Base-by-base conservation (phyloP, 116 monocot genomes). In the Phalaenopsis hybrid region DNA sequence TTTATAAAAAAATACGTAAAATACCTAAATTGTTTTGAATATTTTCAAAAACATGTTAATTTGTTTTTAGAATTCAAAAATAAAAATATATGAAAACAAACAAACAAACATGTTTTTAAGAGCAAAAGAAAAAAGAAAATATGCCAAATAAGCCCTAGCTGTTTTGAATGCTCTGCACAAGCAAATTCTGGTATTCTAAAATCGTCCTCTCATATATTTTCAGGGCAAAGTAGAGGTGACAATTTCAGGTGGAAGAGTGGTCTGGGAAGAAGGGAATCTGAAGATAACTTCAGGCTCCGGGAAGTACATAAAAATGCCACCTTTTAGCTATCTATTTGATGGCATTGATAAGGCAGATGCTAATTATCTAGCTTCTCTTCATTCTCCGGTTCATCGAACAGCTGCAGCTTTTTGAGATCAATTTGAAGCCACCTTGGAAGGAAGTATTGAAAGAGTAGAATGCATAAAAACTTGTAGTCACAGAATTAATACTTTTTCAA, bases 201-300 rank as follows among this genome's bases (percentile, higher is more conserved):
- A 72, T 41, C 16, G 5, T 4, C 16, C 34, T 43, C 72, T 41
- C 41, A 72, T 72, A 16, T 65, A 46, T 46, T 55, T 70, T 81
- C 77, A 98, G 98, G 98, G 98, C 20, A 98, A 88, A 85, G 95
- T 98, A 44, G 98, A 98, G 86, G 82, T 92, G 44, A 95, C 95
- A 6, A 95, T 98, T 82, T 94, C 98, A 78, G 81, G 87, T 69
- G 98, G 98, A 55, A 90, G 82, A 75, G 77, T 98, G 18, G 98
- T 98, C 6, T 98, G 92, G 93, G 84, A 89, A 79, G 88, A 92
- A 21, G 92, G 85, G 3, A 86, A 83, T 65, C 84, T 95, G 46
- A 89, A 87, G 50, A 80, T 95, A 78, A 78, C 78, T 44, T 85
- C 87, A 23, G 95, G 98, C 74, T 92, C 90, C 31, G 98, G 98